Evolutionary conservation across 2,329 filamentous ascomycete species (phyloP), one percentile per base, ranked within the genome.

Genomic region (Nothomitra cinnamomea): DNA sequence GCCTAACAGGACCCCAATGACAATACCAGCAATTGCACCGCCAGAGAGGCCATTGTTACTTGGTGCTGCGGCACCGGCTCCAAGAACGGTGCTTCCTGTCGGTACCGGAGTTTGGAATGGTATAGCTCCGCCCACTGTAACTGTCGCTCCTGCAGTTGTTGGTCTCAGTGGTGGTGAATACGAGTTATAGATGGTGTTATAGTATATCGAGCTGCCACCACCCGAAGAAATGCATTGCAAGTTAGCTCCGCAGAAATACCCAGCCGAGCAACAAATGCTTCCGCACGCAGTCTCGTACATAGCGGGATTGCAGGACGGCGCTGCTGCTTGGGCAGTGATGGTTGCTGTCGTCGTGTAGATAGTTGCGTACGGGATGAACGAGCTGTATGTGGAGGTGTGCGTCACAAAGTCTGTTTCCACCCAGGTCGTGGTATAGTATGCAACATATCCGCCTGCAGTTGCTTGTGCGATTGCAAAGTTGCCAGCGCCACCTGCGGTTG

Each of bases 401-500:
- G 76, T 79, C 43, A 72, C 63, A 5, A 71, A 65, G 52, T 73
- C 72, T 12, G 75, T 80, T 61, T 78, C 71, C 12, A 75, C 69
- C 59, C 68, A 79, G 4, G 74, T 78, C 1, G 75, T 75, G 17
- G 78, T 82, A 60, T 69, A 77, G 64, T 73, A 74, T 57, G 73
- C 62, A 75, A 76, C 80, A 57, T 67, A 63, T n/a, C 73, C 73
- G 13, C 58, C 60, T 35, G 57, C 59, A 42, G 61, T 60, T 53
- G 60, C 65, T 47, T 53, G 56, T 8, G 57, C 54, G 22, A 52
- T 12, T 6, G 54, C 54, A 54, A 60, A 42, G 57, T 60, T 52
- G 58, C 57, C 35, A 58, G 60, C 5, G 58, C 60, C 2, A 58
- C 62, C 17, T 54, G 56, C 50, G 52, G 58, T 58, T 24, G 59